Percentiles rank a stretch among this genome's conserved stretches.
Conservation (phyloP, 257 asterid genomes). For the Gardenia jasminoides region DNA sequence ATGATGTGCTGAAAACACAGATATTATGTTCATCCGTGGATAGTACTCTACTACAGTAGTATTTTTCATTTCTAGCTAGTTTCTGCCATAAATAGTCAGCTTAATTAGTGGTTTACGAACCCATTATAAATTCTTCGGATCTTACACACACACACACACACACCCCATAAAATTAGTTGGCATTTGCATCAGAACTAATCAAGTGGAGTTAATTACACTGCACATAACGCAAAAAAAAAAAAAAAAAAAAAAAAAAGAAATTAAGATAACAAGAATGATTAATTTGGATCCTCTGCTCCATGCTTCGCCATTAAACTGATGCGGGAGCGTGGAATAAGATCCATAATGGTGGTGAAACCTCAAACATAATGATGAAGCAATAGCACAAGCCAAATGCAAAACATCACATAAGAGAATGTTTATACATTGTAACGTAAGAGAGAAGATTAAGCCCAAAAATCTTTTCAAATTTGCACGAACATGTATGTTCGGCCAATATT, state of each 20-base stretch:
- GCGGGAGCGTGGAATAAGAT: background rate
- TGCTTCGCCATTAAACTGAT: background rate
- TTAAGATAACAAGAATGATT: background rate
- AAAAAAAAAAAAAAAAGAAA: background rate
- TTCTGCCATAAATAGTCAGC: too few relatives aligned
- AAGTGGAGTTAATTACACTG: background rate
- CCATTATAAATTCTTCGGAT: too few relatives aligned
- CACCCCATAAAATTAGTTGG: too few relatives aligned
- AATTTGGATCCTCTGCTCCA: background rate
- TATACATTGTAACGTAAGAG: background rate
- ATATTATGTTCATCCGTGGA: too few relatives aligned
- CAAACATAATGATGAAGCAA: background rate
- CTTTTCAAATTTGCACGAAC: too few relatives aligned
- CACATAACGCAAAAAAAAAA: background rate
- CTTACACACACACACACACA: too few relatives aligned
- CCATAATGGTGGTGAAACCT: too few relatives aligned
- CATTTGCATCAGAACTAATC: background rate
- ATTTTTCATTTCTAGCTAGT: too few relatives aligned
- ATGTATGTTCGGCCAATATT: too few relatives aligned
- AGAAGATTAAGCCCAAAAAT: too few relatives aligned
- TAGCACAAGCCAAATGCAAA: background rate
- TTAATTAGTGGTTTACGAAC: too few relatives aligned
- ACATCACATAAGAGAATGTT: background rate
- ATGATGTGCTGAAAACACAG: background rate
- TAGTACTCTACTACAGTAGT: too few relatives aligned